Percentiles rank a stretch among this genome's conserved stretches.
phyloP scores from a whole-genome alignment of 108 stramenopile species.

The Conticribra weissflogii region DNA sequence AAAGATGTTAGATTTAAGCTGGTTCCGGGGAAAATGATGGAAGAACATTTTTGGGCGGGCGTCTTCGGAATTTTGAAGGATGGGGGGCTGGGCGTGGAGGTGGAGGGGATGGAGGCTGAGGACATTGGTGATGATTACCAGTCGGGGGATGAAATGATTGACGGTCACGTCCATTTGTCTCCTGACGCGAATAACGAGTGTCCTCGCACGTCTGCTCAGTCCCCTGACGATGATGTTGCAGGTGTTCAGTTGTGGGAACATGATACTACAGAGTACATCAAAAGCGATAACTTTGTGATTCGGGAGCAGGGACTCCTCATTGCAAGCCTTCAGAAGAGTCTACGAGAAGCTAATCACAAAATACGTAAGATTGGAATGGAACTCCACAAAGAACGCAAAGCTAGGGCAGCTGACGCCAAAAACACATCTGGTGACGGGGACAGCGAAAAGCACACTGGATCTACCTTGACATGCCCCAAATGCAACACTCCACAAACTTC shows the following conservation, averaged over 20 bases:
- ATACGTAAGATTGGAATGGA: conserved; percentile 41
- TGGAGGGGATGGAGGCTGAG: conserved; percentile 16
- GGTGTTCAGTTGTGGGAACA: no score
- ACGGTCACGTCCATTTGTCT: background rate
- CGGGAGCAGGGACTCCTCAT: conserved; percentile 30
- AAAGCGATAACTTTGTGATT: background rate
- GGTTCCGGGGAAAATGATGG: conserved; percentile 38
- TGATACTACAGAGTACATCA: no score
- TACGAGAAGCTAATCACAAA: conserved; percentile 42
- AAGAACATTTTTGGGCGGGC: conserved; percentile 46
- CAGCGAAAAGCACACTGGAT: background rate
- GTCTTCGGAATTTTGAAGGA: conserved; percentile 37
- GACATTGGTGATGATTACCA: conserved; percentile 31
- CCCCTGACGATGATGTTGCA: no score
- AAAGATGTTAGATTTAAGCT: conserved; percentile 48
- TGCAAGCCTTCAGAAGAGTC: conserved; percentile 27
- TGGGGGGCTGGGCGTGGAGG: conserved; percentile 28
- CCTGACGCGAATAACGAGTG: no score
- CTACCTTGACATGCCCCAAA: conserved; percentile 11
- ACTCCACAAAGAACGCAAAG: conserved; percentile 45
- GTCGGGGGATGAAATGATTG: conserved; percentile 15
- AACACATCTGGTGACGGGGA: background rate
- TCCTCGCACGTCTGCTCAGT: no score
- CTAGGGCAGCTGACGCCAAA: conserved; percentile 2
- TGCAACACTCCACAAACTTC: conserved; percentile 22